Evolutionary conservation across 441 rosid species (phyloP).

Genomic region (Syzygium malaccense): DNA sequence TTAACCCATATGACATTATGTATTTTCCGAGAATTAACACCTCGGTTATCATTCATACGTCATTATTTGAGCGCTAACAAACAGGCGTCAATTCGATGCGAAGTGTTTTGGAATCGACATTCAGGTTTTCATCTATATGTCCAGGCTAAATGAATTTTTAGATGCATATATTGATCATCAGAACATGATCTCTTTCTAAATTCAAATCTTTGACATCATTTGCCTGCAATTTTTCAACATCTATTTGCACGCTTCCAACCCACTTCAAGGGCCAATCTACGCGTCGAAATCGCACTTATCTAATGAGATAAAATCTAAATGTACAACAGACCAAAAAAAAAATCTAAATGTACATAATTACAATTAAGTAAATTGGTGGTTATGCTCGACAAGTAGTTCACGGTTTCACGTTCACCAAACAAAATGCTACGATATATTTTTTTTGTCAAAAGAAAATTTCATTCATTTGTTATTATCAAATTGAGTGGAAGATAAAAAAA

Average conservation of each 20-base stretch:
- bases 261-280: not conserved
- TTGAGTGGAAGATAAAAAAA: too few relatives aligned
- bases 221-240: not conserved
- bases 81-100: not conserved
- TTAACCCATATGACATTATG: not conserved
- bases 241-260: not conserved
- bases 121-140: not conserved
- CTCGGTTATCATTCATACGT: not conserved
- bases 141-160: not conserved
- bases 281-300: not conserved
- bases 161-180: not conserved
- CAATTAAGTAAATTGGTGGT: not conserved
- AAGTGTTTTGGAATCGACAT: not conserved
- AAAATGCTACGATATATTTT: not conserved
- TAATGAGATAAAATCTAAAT: not conserved
- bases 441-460: too few relatives aligned
- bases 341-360: not conserved
- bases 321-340: not conserved
- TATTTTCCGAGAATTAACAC: not conserved
- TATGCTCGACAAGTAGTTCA: not conserved
- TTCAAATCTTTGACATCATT: not conserved
- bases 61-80: not conserved
- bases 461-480: too few relatives aligned
- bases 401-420: not conserved
- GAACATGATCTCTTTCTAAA: not conserved